Evolutionary conservation across 163 green algal species (phyloP).

Genomic region (Prototheca cutis): DNA sequence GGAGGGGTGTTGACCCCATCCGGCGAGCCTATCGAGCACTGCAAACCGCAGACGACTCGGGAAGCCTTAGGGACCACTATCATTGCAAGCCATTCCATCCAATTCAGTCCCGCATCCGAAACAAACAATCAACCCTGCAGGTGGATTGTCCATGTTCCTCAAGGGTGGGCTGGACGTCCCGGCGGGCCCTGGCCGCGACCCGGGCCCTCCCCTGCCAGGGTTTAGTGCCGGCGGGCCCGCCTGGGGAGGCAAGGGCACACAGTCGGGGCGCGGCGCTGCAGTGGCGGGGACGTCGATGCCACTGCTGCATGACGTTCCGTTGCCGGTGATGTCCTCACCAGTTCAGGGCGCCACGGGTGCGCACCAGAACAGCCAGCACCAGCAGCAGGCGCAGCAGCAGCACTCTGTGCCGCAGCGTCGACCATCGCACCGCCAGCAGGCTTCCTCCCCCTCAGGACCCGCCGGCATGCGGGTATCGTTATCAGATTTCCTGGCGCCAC

Average conservation of each 20-base stretch:
- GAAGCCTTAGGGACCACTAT: neutral
- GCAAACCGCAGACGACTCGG: neutral
- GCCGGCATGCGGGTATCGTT: no score
- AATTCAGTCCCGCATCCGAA: no score
- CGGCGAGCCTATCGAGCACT: neutral
- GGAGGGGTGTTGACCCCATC: neutral
- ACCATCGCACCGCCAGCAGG: no score
- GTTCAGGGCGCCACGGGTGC: no score
- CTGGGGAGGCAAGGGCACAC: constrained; percentile 10
- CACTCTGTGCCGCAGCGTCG: no score
- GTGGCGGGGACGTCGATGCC: neutral
- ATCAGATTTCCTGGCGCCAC: no score
- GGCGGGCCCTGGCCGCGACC: neutral
- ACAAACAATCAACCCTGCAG: no score
- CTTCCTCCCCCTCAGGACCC: no score
- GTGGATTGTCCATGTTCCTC: constrained; percentile 31
- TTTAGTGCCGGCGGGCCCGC: constrained; percentile 3
- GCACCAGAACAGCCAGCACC: no score
- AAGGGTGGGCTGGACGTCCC: constrained; percentile 21
- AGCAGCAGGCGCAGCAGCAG: no score
- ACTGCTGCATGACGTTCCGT: neutral
- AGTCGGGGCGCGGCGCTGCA: neutral
- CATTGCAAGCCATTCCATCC: no score
- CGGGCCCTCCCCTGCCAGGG: neutral
- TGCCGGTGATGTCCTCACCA: no score